Evolutionary conservation across 768 basidiomycete genomes (phyloP).

Genomic region (Saitozyma podzolica): DNA sequence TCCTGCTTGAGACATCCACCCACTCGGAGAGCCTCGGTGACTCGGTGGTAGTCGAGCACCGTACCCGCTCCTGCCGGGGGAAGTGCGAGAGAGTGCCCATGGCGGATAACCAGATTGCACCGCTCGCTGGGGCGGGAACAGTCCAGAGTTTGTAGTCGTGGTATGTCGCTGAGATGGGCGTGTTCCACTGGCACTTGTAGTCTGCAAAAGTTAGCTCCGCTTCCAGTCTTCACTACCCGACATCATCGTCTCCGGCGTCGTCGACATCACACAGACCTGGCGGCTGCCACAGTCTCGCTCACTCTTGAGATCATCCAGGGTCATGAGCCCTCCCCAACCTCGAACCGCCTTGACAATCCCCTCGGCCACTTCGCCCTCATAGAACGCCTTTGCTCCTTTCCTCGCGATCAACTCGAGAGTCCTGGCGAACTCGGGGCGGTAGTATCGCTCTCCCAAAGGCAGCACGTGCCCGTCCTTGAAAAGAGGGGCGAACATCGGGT

Average conservation of each 20-base stretch:
- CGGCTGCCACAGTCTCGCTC: no score
- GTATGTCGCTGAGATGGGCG: constrained; percentile 74
- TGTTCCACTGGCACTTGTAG: constrained; percentile 68
- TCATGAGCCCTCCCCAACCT: constrained; percentile 75
- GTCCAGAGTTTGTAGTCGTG: constrained; percentile 75
- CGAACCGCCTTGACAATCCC: constrained; percentile 69
- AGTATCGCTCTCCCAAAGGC: constrained; percentile 15
- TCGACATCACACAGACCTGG: no score
- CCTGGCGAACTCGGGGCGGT: constrained; percentile 59
- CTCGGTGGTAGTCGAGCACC: constrained; percentile 68
- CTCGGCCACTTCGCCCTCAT: constrained; percentile 77
- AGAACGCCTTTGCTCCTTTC: constrained; percentile 77
- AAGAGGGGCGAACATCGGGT: constrained; percentile 21
- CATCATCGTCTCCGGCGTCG: no score
- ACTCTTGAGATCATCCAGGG: constrained; percentile 61
- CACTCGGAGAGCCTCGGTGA: constrained; percentile 75
- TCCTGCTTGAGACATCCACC: constrained; percentile 6
- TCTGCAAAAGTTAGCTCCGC: constrained; percentile 54
- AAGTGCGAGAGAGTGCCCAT: constrained; percentile 79
- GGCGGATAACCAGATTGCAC: constrained; percentile 83
- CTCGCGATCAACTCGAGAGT: constrained; percentile 72
- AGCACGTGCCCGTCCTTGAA: constrained; percentile 27
- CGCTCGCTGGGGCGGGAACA: constrained; percentile 72
- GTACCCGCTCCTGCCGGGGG: constrained; percentile 49
- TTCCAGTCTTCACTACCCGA: no score